Evolutionary conservation across 352 stramenopile species (phyloP).

Genomic region (Pythium dissotocum): DNA sequence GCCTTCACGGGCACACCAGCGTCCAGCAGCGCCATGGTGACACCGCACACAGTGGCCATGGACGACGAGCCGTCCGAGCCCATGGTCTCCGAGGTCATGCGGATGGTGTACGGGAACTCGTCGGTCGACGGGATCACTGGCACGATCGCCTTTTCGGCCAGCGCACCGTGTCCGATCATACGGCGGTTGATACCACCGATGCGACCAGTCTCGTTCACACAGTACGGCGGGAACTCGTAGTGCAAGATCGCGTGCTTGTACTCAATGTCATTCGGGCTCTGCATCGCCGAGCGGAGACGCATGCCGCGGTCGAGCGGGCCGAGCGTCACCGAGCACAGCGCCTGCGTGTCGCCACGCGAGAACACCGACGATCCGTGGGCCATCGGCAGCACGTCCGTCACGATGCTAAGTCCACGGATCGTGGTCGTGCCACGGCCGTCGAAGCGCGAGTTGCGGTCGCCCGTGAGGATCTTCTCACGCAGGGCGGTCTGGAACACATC

Average conservation of each 20-base stretch:
- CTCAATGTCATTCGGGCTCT: slow-evolving; percentile 46
- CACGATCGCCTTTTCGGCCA: slow-evolving; percentile 96
- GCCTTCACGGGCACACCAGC: slow-evolving; percentile 94
- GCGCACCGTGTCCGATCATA: slow-evolving; percentile 96
- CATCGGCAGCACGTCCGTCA: slow-evolving; percentile 86
- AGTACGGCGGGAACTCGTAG: slow-evolving; percentile 98
- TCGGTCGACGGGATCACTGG: slow-evolving; percentile 90
- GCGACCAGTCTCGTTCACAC: slow-evolving; percentile 94
- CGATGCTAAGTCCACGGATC: slow-evolving; percentile 86
- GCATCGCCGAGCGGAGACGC: slow-evolving; percentile 58
- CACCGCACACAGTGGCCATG: slow-evolving; percentile 97
- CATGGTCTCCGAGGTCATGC: slow-evolving; percentile 96
- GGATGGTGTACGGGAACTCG: slow-evolving; percentile 96
- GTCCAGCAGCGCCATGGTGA: slow-evolving; percentile 96
- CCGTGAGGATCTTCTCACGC: slow-evolving; percentile 59
- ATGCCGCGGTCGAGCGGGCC: slow-evolving; percentile 78
- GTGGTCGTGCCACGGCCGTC: slow-evolving; percentile 84
- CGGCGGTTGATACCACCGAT: slow-evolving; percentile 85
- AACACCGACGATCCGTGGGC: slow-evolving; percentile 91
- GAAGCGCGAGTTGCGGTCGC: slow-evolving; percentile 63
- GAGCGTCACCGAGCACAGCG: slow-evolving; percentile 89
- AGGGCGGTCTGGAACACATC: slow-evolving; percentile 79
- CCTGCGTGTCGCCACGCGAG: slow-evolving; percentile 87
- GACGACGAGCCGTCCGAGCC: slow-evolving; percentile 94
- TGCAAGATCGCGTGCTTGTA: slow-evolving; percentile 94